phyloP scores from a whole-genome alignment of 345 rosid species.

The Populus davidiana region DNA sequence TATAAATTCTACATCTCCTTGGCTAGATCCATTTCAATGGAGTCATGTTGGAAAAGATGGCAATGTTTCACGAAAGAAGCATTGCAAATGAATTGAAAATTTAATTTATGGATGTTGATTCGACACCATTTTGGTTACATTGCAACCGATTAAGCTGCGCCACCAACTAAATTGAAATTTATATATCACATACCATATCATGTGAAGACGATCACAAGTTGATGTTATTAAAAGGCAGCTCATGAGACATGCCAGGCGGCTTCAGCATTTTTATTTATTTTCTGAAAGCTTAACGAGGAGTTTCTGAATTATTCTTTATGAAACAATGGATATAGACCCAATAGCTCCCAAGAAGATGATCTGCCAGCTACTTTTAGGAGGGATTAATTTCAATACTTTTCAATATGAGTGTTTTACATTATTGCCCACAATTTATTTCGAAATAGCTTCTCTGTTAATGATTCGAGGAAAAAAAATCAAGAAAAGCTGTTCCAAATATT shows the following conservation, averaged over 20 bases:
- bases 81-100: not conserved
- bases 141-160: not conserved
- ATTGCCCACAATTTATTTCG: not conserved
- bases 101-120: not conserved
- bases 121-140: not conserved
- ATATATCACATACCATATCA: not conserved
- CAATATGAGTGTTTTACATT: not conserved
- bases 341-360: conserved; percentile 9
- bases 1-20: too few relatives aligned
- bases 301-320: not conserved
- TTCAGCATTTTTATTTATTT: not conserved
- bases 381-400: not conserved
- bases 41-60: not conserved
- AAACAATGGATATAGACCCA: conserved; percentile 6
- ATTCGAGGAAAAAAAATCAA: too few relatives aligned
- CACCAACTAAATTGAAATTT: not conserved
- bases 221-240: not conserved
- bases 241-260: not conserved
- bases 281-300: not conserved
- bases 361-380: conserved; percentile 1
- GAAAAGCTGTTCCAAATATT: too few relatives aligned
- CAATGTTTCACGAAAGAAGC: not conserved
- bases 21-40: not conserved
- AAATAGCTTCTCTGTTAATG: not conserved
- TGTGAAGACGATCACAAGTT: not conserved